A percentile compares a stretch with the other conserved stretches of the same genome.
phyloP scores from a whole-genome alignment of 208 protist species.

The Trypanosoma melophagium region DNA sequence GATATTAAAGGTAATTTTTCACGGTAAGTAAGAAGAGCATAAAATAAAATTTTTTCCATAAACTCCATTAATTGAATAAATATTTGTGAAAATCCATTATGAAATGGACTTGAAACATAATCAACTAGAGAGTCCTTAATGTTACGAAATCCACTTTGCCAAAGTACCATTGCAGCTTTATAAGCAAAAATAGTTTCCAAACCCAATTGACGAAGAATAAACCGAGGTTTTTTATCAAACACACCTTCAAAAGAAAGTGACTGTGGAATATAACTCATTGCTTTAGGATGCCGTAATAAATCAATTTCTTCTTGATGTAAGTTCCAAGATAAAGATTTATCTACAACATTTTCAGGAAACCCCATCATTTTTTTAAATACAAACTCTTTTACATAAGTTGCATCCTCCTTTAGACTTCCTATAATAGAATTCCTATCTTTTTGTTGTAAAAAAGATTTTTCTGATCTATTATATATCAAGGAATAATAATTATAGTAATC shows the following conservation, averaged over 20 bases:
- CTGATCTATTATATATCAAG: too few relatives aligned
- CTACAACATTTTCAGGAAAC: not conserved
- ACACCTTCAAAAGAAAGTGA: slow-evolving; percentile 27
- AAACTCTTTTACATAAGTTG: slow-evolving; percentile 21
- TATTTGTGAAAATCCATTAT: slow-evolving; percentile 23
- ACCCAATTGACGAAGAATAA: slow-evolving; percentile 66
- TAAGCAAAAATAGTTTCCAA: slow-evolving; percentile 74
- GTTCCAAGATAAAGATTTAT: not conserved
- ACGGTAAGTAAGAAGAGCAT: slow-evolving; percentile 19
- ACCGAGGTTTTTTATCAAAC: slow-evolving; percentile 32
- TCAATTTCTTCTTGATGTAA: slow-evolving; percentile 24
- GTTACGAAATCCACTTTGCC: slow-evolving; percentile 21
- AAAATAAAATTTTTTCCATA: slow-evolving; percentile 25
- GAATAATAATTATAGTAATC: too few relatives aligned
- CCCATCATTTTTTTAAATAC: slow-evolving; percentile 16
- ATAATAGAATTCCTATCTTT: slow-evolving; percentile 7
- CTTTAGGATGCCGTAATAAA: slow-evolving; percentile 11
- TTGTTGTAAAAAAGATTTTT: not conserved
- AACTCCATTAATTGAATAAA: slow-evolving; percentile 28
- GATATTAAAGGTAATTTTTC: slow-evolving; percentile 1
- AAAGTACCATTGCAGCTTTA: slow-evolving; percentile 31
- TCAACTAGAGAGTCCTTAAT: slow-evolving; percentile 22
- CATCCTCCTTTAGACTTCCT: slow-evolving; percentile 21
- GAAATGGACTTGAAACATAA: slow-evolving; percentile 26
- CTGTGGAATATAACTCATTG: slow-evolving; percentile 20